These are phyloP conservation scores for Candida sphagnicola DNA, from an alignment of 805 yeast genomes.

Conservation along the genomic window DNA sequence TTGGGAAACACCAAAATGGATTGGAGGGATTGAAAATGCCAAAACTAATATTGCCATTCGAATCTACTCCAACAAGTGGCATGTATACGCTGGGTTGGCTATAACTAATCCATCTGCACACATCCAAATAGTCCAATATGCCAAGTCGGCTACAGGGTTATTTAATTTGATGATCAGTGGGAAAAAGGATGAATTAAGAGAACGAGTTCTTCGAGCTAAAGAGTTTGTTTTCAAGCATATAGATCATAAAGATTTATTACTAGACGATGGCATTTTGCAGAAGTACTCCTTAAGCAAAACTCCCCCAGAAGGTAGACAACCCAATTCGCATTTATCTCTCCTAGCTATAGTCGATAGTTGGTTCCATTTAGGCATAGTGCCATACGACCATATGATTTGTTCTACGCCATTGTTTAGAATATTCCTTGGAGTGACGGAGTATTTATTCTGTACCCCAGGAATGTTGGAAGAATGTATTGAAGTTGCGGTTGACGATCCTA, in stretches of 20 bases:
- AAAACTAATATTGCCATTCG: slow-evolving; percentile 90
- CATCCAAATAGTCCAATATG: slow-evolving; percentile 83
- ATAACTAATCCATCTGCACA: slow-evolving; percentile 95
- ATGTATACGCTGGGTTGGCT: slow-evolving; percentile 96
- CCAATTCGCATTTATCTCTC: slow-evolving; percentile 86
- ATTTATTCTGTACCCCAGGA: slow-evolving; percentile 79
- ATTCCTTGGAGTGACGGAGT: slow-evolving; percentile 91
- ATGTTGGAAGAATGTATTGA: slow-evolving; percentile 75
- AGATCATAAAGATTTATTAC: slow-evolving; percentile 52
- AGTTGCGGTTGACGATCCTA: slow-evolving; percentile 61
- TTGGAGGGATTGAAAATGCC: slow-evolving; percentile 94
- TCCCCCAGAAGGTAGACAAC: slow-evolving; percentile 64
- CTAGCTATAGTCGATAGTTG: slow-evolving; percentile 93
- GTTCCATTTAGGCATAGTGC: slow-evolving; percentile 79
- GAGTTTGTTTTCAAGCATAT: slow-evolving; percentile 72
- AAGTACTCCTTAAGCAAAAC: slow-evolving; percentile 71
- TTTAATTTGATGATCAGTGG: slow-evolving; percentile 80
- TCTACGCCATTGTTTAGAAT: slow-evolving; percentile 91
- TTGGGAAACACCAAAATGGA: slow-evolving; percentile 83
- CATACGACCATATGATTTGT: slow-evolving; percentile 95
- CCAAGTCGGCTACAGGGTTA: slow-evolving; percentile 76
- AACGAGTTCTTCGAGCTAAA: slow-evolving; percentile 63
- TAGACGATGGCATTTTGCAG: slow-evolving; percentile 77
- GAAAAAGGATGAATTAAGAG: slow-evolving; percentile 50
- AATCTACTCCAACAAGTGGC: slow-evolving; percentile 93